Conservation (phyloP, 495 filamentous ascomycete species). For the Daldinia concentrica region DNA sequence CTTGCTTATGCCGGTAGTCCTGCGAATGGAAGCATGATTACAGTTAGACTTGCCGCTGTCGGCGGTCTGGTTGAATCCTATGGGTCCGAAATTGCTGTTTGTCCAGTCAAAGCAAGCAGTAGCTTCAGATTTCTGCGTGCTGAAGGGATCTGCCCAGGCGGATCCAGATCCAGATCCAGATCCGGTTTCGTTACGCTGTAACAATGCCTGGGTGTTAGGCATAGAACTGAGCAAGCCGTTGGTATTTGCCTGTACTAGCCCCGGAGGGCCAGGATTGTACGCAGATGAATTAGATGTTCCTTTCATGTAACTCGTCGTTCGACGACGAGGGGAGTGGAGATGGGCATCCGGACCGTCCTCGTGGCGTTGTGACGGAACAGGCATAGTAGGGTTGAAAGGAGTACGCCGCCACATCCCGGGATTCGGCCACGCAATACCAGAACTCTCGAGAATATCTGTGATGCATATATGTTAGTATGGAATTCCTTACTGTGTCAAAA, state of each 20-base stretch:
- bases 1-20: constrained; percentile 37
- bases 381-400: constrained; percentile 47
- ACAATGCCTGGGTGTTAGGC: constrained; percentile 34
- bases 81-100: constrained; percentile 36
- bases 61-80: constrained; percentile 30
- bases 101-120: constrained; percentile 53
- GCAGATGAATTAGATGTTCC: constrained; percentile 20
- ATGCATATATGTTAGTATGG: constrained; percentile 25
- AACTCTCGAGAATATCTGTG: constrained; percentile 74
- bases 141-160: constrained; percentile 49
- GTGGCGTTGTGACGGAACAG: constrained; percentile 53
- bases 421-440: constrained; percentile 86
- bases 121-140: constrained; percentile 42
- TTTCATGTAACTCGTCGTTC: constrained; percentile 41
- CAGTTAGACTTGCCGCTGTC: constrained; percentile 37
- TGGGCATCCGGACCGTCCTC: constrained; percentile 55
- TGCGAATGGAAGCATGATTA: constrained; percentile 34
- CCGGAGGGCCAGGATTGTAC: constrained; percentile 24
- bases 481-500: constrained; percentile 27
- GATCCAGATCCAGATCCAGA: constrained; percentile 38
- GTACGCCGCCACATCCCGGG: constrained; percentile 72
- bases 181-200: constrained; percentile 36
- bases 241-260: constrained; percentile 30
- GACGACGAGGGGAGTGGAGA: constrained; percentile 54
- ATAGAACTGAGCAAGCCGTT: constrained; percentile 40